Conservation (phyloP, 305 asterid genomes). For the Plantago coronopus region DNA sequence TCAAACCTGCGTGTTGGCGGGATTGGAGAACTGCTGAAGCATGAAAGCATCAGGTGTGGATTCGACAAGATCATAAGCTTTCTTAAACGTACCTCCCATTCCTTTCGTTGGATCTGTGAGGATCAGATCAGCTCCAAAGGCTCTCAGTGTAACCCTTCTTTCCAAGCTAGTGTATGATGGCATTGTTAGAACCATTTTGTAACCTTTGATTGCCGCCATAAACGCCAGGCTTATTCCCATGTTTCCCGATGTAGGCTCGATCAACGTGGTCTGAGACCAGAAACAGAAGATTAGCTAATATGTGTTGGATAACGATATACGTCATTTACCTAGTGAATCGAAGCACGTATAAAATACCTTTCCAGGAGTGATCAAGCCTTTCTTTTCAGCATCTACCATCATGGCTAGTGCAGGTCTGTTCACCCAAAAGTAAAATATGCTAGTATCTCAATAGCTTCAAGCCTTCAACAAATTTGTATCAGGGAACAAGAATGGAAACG, state of each 20-base stretch:
- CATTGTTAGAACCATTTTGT: slow-evolving; percentile 92
- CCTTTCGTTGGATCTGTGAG: slow-evolving; percentile 89
- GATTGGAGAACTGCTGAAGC: slow-evolving; percentile 95
- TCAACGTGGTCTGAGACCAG: slow-evolving; percentile 64
- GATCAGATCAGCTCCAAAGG: slow-evolving; percentile 84
- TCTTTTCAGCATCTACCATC: slow-evolving; percentile 81
- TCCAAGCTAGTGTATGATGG: slow-evolving; percentile 95
- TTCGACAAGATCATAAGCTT: slow-evolving; percentile 73
- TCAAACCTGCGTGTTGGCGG: slow-evolving; percentile 77
- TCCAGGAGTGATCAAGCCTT: slow-evolving; percentile 81
- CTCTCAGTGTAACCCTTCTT: slow-evolving; percentile 87
- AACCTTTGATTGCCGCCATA: slow-evolving; percentile 94
- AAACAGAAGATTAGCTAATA: not conserved
- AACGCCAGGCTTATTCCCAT: slow-evolving; percentile 99
- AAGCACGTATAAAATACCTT: slow-evolving; percentile 32
- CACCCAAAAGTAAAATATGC: not conserved
- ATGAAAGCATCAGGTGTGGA: slow-evolving; percentile 70
- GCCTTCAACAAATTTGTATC: not conserved
- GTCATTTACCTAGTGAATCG: not conserved
- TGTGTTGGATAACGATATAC: not conserved
- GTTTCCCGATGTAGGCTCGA: slow-evolving; percentile 95
- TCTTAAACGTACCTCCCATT: slow-evolving; percentile 94
- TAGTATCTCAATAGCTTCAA: not conserved
- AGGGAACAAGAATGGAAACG: not conserved
- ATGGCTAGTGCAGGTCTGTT: slow-evolving; percentile 82